These are phyloP conservation scores for Iris macrosiphon DNA, from an alignment of 106 monocot genomes.

Conservation along the genomic window DNA sequence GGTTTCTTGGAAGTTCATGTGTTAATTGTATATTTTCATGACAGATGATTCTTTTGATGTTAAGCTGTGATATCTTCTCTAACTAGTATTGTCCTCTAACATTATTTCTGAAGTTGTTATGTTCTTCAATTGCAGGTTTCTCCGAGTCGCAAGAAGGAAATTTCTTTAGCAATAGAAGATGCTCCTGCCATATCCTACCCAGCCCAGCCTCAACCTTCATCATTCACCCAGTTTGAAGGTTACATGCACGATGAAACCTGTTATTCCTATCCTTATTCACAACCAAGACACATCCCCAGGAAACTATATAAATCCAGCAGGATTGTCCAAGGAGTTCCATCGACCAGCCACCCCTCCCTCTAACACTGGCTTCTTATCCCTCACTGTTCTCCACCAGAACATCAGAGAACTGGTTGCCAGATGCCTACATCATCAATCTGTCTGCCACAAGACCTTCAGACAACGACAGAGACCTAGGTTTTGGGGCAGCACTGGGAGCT, in stretches of 20 bases:
- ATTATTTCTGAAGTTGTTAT: too few species aligned
- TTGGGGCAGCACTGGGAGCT: constrained; percentile 45
- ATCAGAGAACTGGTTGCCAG: constrained; percentile 3
- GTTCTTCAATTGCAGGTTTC: not conserved
- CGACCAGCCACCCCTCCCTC: constrained; percentile 26
- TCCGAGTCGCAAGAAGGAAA: constrained; percentile 21
- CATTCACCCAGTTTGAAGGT: not conserved
- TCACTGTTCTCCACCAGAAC: constrained; percentile 38
- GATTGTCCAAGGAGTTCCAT: not conserved
- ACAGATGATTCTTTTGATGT: too few species aligned
- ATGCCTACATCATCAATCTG: constrained; percentile 31
- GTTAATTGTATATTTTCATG: too few species aligned
- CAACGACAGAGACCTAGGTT: constrained; percentile 2
- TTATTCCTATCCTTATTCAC: constrained; percentile 4
- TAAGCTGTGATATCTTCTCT: too few species aligned
- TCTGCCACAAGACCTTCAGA: constrained; percentile 13
- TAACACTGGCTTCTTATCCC: constrained; percentile 45
- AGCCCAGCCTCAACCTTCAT: not conserved
- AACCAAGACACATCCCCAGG: not conserved
- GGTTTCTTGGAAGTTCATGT: too few species aligned
- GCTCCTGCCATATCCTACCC: constrained; percentile 35
- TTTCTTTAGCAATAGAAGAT: constrained; percentile 58
- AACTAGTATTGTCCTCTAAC: too few species aligned
- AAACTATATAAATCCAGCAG: too few species aligned
- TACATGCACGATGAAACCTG: not conserved